Evolutionary conservation across 768 basidiomycete genomes (phyloP), one percentile per base, ranked within the genome.

Genomic region (Agaricus bisporus): DNA sequence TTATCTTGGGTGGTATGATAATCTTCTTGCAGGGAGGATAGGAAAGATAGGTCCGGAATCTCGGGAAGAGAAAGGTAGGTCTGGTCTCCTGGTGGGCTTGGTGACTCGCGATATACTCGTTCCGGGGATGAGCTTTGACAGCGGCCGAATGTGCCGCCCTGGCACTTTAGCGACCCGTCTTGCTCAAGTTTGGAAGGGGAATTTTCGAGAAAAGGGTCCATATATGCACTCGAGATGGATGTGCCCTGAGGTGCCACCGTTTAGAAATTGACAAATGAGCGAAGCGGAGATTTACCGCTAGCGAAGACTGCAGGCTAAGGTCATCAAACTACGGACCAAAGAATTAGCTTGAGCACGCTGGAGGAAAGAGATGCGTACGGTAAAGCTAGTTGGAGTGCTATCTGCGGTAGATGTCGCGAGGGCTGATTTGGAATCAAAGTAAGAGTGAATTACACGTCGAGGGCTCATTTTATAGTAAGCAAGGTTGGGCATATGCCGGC

Each of bases 181-280:
- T 26, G 44, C 26, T 47, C 35, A 9, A 17, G 8, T n/a, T 54
- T 29, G 12, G 17, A 42, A 20, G 2, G 53, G 41, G 18, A 25
- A 29, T 39, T 28, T 20, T 17, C 29, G 22, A 17, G 39, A 26
- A 22, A 41, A 5, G 17, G 47, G 46, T 15, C 14, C 28, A 47
- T 54, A 26, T 54, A 54, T 54, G 53, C 53, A 29, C 47, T 54
- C 28, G 47, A 54, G 36, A 54, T 28, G 2, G 53, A 54, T 17
- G 46, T 48, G 22, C 48, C 48, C 53, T 54, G 47, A n/a, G 10
- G 17, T 9, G 25, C 14, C 8, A 36, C 7, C 18, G 29, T 5
- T 39, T 10, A 22, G 9, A 29, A 48, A n/a, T 9, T n/a, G 29
- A 18, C 12, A 25, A 25, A 12, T 29, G 15, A 20, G 15, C 17